Percentiles rank a stretch among this genome's conserved stretches.
Conservation (phyloP, 345 rosid genomes). For the Adansonia digitata region DNA sequence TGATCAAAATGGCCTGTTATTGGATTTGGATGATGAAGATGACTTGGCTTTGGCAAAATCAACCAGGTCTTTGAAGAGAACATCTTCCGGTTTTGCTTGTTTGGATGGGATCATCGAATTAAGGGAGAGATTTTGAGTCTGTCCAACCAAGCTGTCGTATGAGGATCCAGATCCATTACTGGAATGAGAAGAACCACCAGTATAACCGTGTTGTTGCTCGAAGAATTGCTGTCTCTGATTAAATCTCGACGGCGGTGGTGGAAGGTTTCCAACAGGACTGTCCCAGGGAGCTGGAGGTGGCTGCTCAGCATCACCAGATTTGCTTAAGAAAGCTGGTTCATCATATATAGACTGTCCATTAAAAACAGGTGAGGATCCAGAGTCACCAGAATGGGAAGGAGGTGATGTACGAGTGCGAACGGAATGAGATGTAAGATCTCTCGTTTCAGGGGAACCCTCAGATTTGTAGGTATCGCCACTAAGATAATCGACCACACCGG, state of each 20-base stretch:
- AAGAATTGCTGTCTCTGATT: conserved; percentile 70
- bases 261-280: conserved; percentile 36
- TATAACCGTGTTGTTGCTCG: conserved; percentile 28
- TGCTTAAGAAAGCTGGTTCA: conserved; percentile 39
- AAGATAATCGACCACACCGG: conserved; percentile 64
- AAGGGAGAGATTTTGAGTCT: conserved; percentile 64
- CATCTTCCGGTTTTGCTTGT: conserved; percentile 73
- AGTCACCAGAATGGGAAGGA: conserved; percentile 16
- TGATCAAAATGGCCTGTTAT: conserved; percentile 59
- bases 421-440: conserved; percentile 28
- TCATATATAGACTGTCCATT: conserved; percentile 48
- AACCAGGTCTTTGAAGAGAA: conserved; percentile 80
- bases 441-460: conserved; percentile 34
- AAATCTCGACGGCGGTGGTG: conserved; percentile 72
- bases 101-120: conserved; percentile 44
- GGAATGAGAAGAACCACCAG: conserved; percentile 27
- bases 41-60: conserved; percentile 89
- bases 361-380: conserved; percentile 23
- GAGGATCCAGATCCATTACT: conserved; percentile 54
- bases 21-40: conserved; percentile 64
- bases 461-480: conserved; percentile 82
- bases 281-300: conserved; percentile 86
- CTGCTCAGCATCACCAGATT: conserved; percentile 38
- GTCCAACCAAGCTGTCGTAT: conserved; percentile 51
- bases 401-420: conserved; percentile 29